Evolutionary conservation across 371 early-diverging fungal species (phyloP).

Genomic region (Mortierella sp.): DNA sequence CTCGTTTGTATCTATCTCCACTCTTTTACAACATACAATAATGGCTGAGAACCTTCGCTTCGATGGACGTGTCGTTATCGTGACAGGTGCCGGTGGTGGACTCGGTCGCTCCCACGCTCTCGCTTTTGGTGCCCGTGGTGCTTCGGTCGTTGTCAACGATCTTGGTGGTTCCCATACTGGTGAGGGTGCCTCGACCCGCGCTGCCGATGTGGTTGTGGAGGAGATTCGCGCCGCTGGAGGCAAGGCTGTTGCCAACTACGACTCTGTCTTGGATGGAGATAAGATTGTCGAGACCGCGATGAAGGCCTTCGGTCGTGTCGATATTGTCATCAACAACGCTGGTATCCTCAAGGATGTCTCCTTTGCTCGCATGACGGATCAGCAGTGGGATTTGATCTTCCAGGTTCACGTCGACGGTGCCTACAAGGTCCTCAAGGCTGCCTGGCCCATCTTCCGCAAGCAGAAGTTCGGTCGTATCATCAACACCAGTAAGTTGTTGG

Average conservation of each 20-base stretch:
- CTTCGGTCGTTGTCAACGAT: constrained; percentile 91
- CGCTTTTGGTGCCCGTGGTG: constrained; percentile 91
- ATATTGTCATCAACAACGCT: constrained; percentile 97
- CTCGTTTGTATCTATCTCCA: constrained; percentile 1
- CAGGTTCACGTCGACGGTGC: constrained; percentile 94
- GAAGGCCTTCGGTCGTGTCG: constrained; percentile 94
- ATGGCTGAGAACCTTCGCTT: constrained; percentile 70
- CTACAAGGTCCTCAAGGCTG: constrained; percentile 95
- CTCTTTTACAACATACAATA: constrained; percentile 3
- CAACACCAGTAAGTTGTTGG: constrained; percentile 64
- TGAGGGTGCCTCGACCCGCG: constrained; percentile 76
- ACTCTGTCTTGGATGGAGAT: constrained; percentile 96
- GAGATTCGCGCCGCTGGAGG: constrained; percentile 94
- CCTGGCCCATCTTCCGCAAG: constrained; percentile 95
- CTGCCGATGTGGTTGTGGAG: constrained; percentile 96
- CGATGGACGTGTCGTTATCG: constrained; percentile 92
- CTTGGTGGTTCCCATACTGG: constrained; percentile 88
- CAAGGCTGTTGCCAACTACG: constrained; percentile 96
- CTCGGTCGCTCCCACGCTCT: constrained; percentile 93
- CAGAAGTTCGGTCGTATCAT: constrained; percentile 92
- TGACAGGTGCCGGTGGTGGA: constrained; percentile 98
- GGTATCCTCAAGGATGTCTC: constrained; percentile 96
- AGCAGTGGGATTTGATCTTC: constrained; percentile 95
- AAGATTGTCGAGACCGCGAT: constrained; percentile 97
- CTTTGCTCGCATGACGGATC: constrained; percentile 94